These are phyloP conservation scores for Cryptosporidium bovis DNA, from an alignment of 169 alveolate species.

Conservation along the genomic window DNA sequence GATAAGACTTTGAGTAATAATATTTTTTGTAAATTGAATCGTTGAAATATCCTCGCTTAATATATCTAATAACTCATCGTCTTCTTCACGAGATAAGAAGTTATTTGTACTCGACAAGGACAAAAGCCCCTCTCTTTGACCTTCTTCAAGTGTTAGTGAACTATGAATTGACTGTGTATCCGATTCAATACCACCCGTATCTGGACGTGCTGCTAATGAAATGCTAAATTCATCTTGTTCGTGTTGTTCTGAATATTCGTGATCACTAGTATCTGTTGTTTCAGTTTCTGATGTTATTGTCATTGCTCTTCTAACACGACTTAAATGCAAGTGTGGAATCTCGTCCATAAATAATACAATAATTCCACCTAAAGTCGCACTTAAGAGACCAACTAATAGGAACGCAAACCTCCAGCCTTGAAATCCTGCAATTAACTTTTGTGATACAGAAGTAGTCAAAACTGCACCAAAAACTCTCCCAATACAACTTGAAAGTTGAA, in stretches of 20 bases:
- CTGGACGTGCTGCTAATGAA: slow-evolving; percentile 56
- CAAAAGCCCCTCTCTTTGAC: slow-evolving; percentile 37
- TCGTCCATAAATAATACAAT: slow-evolving; percentile 84
- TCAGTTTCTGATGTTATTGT: background rate
- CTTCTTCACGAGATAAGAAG: slow-evolving; percentile 19
- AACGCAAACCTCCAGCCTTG: slow-evolving; percentile 87
- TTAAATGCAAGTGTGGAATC: slow-evolving; percentile 76
- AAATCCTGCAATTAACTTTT: slow-evolving; percentile 79
- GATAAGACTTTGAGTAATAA: slow-evolving; percentile 46
- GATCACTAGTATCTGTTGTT: slow-evolving; percentile 10
- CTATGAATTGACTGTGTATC: slow-evolving; percentile 44
- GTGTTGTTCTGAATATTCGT: slow-evolving; percentile 30
- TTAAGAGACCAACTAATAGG: slow-evolving; percentile 82
- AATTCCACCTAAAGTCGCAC: slow-evolving; percentile 80
- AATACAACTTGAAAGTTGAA: slow-evolving; percentile 85
- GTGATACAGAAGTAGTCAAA: slow-evolving; percentile 85
- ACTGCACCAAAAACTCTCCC: slow-evolving; percentile 88
- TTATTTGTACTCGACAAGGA: background rate
- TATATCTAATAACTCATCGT: slow-evolving; percentile 48
- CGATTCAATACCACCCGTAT: slow-evolving; percentile 71
- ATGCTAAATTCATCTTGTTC: slow-evolving; percentile 64
- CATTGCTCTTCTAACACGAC: slow-evolving; percentile 31
- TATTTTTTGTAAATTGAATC: slow-evolving; percentile 34
- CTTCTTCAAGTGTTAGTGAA: slow-evolving; percentile 10
- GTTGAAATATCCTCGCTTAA: slow-evolving; percentile 32